Percentiles rank a stretch among this genome's conserved stretches.
Evolutionary conservation across 2,329 filamentous ascomycete species (phyloP).

Genomic region (Camillea tinctor): DNA sequence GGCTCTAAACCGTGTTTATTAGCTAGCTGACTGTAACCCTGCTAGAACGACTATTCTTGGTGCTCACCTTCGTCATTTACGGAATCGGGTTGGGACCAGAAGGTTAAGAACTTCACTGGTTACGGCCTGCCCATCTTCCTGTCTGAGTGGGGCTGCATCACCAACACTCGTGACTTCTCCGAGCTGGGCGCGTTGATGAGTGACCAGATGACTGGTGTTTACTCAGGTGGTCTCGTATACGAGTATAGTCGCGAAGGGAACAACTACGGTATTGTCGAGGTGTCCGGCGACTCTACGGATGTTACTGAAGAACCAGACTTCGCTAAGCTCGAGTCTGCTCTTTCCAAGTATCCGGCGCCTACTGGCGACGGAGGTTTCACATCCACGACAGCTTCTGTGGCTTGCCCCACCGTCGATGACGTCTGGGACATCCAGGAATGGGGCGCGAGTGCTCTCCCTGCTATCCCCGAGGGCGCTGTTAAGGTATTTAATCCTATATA

Average conservation of each 20-base stretch:
- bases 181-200: constrained; percentile 81
- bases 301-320: constrained; percentile 65
- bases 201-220: constrained; percentile 79
- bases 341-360: constrained; percentile 50
- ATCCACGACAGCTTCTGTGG: constrained; percentile 44
- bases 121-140: constrained; percentile 92
- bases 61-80: constrained; percentile 68
- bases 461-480: constrained; percentile 49
- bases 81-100: constrained; percentile 77
- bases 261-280: constrained; percentile 75
- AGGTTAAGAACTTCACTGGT: constrained; percentile 82
- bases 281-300: constrained; percentile 50
- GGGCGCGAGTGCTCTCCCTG: constrained; percentile 46
- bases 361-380: constrained; percentile 50
- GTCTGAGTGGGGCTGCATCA: constrained; percentile 90
- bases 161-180: constrained; percentile 75
- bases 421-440: constrained; percentile 49
- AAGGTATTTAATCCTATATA: constrained; percentile 23
- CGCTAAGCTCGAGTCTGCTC: constrained; percentile 47
- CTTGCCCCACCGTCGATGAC: constrained; percentile 49
- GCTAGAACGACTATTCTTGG: constrained; percentile 80
- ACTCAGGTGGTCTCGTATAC: constrained; percentile 95
- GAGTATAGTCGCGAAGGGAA: constrained; percentile 83
- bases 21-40: not conserved
- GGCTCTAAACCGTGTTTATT: not conserved